These are phyloP conservation scores for Mycena vulgaris DNA, from an alignment of 768 basidiomycete species.

Conservation along the genomic window DNA sequence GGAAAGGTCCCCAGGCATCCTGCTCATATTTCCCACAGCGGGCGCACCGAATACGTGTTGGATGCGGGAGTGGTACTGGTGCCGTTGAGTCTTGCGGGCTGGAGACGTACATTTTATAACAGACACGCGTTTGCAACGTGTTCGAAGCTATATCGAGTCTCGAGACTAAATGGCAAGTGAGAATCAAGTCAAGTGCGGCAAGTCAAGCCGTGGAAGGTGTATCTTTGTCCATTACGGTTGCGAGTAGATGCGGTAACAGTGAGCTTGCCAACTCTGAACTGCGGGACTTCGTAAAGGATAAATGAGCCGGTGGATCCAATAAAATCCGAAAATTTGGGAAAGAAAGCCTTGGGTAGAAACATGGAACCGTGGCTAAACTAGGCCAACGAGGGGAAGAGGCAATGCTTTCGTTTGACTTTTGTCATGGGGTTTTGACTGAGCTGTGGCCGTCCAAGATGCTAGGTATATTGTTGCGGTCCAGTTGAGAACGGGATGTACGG, in stretches of 20 bases:
- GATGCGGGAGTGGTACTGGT: constrained; percentile 5
- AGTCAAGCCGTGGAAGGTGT: background rate
- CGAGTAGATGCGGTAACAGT: background rate
- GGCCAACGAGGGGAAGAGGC: no score
- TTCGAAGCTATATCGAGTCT: constrained; percentile 1
- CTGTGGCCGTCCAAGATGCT: no score
- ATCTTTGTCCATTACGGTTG: background rate
- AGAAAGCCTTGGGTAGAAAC: no score
- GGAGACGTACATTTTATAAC: constrained; percentile 24
- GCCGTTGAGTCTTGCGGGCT: background rate
- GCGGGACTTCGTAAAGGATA: no score
- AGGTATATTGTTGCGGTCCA: no score
- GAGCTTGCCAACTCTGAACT: no score
- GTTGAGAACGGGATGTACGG: no score
- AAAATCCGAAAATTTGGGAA: no score
- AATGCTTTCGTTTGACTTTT: no score
- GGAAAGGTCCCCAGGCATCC: constrained; percentile 30
- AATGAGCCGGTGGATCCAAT: no score
- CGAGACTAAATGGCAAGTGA: constrained; percentile 1
- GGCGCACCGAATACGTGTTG: constrained; percentile 25
- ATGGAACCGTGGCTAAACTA: background rate
- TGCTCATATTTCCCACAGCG: constrained; percentile 15
- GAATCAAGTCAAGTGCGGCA: background rate
- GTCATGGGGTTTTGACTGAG: no score
- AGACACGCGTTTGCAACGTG: constrained; percentile 35